Percentiles rank a stretch among this genome's conserved stretches.
Conservation (phyloP, 768 basidiomycete genomes). For the Pisolithus marmoratus region DNA sequence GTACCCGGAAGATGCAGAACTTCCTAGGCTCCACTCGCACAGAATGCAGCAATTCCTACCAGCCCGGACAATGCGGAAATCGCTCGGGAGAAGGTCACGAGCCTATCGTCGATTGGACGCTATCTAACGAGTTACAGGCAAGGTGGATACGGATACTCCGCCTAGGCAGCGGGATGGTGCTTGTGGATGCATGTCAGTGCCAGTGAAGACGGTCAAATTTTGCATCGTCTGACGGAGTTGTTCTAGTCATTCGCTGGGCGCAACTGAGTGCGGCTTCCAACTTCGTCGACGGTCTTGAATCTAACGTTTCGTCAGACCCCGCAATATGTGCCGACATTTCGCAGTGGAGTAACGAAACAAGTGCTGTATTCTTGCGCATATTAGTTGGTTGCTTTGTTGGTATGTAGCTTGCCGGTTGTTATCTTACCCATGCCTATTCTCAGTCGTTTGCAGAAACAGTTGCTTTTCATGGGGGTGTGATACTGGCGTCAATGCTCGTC, state of each 20-base stretch:
- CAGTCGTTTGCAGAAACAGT: slow-evolving; percentile 51
- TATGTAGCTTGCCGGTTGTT: slow-evolving; percentile 17
- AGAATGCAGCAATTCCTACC: background rate
- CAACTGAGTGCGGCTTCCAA: slow-evolving; percentile 47
- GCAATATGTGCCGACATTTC: slow-evolving; percentile 31
- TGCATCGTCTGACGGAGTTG: background rate
- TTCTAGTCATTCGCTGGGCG: slow-evolving; percentile 72
- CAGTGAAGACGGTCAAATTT: background rate
- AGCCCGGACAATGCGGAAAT: slow-evolving; percentile 1
- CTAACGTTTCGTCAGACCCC: slow-evolving; percentile 30
- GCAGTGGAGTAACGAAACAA: slow-evolving; percentile 49
- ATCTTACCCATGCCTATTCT: background rate
- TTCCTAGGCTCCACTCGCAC: background rate
- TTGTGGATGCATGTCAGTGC: slow-evolving; percentile 68
- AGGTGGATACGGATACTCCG: slow-evolving; percentile 56
- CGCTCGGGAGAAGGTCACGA: slow-evolving; percentile 23
- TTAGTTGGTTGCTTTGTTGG: slow-evolving; percentile 63
- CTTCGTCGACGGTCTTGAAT: background rate
- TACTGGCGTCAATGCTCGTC: slow-evolving; percentile 49
- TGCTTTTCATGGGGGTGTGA: slow-evolving; percentile 67
- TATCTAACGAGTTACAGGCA: slow-evolving; percentile 31
- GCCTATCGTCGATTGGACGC: background rate
- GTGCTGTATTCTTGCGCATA: slow-evolving; percentile 49
- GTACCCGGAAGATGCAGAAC: no score
- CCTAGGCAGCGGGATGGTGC: slow-evolving; percentile 52